Conservation (phyloP, 2,329 filamentous ascomycete genomes). For the Nigrospora osmanthi region DNA sequence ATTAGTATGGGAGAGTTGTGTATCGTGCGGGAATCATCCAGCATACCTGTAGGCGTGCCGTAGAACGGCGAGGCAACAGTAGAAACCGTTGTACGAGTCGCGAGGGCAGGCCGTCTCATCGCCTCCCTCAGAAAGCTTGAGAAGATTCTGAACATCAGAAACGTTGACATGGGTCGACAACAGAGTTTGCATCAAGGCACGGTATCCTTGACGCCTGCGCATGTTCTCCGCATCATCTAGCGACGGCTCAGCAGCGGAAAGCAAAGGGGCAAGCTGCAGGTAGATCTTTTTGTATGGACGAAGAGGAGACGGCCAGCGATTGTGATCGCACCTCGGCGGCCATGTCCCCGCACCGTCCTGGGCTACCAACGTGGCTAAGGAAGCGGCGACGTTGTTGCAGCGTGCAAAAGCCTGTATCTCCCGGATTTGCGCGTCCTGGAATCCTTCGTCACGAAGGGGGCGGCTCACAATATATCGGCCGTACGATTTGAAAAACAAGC, state of each 20-base stretch:
- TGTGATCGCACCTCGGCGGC: too few species aligned
- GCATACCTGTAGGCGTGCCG: constrained; percentile 27
- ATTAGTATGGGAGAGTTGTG: too few species aligned
- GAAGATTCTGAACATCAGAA: constrained; percentile 9
- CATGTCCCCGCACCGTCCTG: too few species aligned
- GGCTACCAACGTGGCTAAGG: too few species aligned
- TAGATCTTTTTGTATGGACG: neutral
- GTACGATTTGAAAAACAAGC: too few species aligned
- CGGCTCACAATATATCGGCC: too few species aligned
- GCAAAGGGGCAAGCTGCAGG: neutral
- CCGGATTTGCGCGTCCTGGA: too few species aligned
- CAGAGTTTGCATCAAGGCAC: constrained; percentile 9
- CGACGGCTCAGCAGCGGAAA: constrained; percentile 3
- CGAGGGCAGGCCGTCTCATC: constrained; percentile 15
- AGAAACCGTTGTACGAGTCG: constrained; percentile 24
- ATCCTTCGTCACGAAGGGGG: too few species aligned
- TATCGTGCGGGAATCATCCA: constrained; percentile 19
- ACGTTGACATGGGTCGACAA: constrained; percentile 14
- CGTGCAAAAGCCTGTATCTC: too few species aligned
- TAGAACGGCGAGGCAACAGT: constrained; percentile 19
- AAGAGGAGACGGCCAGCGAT: neutral
- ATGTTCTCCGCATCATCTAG: constrained; percentile 18
- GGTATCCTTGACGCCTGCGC: constrained; percentile 11
- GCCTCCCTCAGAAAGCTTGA: constrained; percentile 13
- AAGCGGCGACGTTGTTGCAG: too few species aligned